Conservation (phyloP, 352 stramenopile species). For the Globisporangium radiosum region DNA sequence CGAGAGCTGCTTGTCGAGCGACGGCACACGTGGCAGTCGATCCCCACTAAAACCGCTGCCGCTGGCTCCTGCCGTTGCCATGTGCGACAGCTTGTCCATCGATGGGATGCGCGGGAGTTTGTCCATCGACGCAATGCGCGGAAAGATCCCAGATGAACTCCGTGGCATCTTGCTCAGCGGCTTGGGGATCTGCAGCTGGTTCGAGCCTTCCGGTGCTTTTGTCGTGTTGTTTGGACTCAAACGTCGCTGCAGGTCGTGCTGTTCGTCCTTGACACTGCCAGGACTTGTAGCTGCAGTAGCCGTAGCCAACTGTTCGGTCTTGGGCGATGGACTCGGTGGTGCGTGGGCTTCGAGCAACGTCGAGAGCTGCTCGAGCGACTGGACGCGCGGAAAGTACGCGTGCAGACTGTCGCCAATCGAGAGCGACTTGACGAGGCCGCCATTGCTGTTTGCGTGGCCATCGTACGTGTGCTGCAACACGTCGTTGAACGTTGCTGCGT, state of each 20-base stretch:
- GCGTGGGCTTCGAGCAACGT: conserved; percentile 57
- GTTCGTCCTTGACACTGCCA: conserved; percentile 23
- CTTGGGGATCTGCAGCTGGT: conserved; percentile 71
- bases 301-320: neutral
- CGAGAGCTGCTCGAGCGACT: conserved; percentile 72
- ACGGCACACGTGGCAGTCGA: conserved; percentile 44
- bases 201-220: conserved; percentile 27
- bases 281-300: too few relatives aligned
- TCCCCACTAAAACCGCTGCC: neutral
- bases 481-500: conserved; percentile 3
- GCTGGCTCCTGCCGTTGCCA: conserved; percentile 36
- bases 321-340: neutral
- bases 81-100: conserved; percentile 49
- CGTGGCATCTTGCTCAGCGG: conserved; percentile 73
- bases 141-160: conserved; percentile 75
- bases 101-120: conserved; percentile 34
- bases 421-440: conserved; percentile 40
- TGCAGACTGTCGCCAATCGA: conserved; percentile 63
- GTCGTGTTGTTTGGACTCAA: conserved; percentile 41
- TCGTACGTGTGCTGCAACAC: conserved; percentile 15
- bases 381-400: conserved; percentile 69
- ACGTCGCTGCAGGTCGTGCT: conserved; percentile 11
- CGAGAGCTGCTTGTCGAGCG: conserved; percentile 59
- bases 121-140: conserved; percentile 66
- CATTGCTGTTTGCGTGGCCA: conserved; percentile 10